Percentiles rank a stretch among this genome's conserved stretches.
These are phyloP conservation scores for Pichia nakasei DNA, from an alignment of 805 yeast genomes.

Conservation along the genomic window DNA sequence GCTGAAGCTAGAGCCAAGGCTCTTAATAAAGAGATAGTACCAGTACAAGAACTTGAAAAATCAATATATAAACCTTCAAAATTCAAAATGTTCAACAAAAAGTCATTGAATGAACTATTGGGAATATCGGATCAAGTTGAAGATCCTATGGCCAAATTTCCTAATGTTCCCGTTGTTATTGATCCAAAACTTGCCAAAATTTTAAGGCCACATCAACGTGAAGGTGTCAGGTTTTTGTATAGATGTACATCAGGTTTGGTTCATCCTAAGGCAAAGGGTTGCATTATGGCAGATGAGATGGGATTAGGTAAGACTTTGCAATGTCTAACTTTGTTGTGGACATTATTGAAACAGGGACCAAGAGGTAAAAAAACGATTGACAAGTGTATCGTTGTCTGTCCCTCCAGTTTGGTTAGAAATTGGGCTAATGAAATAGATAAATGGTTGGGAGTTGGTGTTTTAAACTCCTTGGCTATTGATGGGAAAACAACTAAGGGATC, in stretches of 20 bases:
- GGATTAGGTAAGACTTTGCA: conserved; percentile 88
- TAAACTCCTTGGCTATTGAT: conserved; percentile 85
- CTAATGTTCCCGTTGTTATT: conserved; percentile 91
- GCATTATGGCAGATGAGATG: conserved; percentile 99
- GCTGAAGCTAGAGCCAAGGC: conserved; percentile 15
- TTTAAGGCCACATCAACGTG: conserved; percentile 91
- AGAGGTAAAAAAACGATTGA: conserved; percentile 74
- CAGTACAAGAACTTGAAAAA: conserved; percentile 4
- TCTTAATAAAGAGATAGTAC: conserved; percentile 6
- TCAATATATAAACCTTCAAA: conserved; percentile 14
- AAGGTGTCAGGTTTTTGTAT: conserved; percentile 87
- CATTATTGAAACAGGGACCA: conserved; percentile 81
- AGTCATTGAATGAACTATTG: conserved; percentile 67
- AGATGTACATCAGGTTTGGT: conserved; percentile 84
- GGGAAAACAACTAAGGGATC: conserved; percentile 73
- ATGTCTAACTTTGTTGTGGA: conserved; percentile 90
- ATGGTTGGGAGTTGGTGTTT: conserved; percentile 90
- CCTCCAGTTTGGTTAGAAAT: conserved; percentile 84
- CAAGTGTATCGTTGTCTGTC: conserved; percentile 89
- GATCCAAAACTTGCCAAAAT: conserved; percentile 82
- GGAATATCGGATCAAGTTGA: conserved; percentile 57
- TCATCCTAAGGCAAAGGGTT: conserved; percentile 80
- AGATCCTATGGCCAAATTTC: conserved; percentile 40
- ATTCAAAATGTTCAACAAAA: conserved; percentile 40
- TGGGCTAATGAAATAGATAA: conserved; percentile 96